A percentile compares a stretch with the other conserved stretches of the same genome.
These are phyloP conservation scores for Chimonanthus salicifolius DNA, from an alignment of 164 flowering plant genomes.

Conservation along the genomic window DNA sequence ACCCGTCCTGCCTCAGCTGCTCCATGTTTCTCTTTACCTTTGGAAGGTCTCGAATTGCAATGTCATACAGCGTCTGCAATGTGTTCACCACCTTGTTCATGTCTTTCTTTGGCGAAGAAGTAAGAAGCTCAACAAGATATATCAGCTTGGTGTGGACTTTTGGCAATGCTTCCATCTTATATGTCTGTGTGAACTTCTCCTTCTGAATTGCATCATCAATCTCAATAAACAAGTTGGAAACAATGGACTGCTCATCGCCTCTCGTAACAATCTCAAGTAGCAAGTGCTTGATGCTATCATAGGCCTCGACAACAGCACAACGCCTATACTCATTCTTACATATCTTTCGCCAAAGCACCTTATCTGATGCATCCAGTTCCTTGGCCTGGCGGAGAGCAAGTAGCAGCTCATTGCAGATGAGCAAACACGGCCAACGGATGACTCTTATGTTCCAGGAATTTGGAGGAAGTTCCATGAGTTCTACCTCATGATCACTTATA, in stretches of 20 bases:
- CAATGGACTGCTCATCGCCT: slow-evolving; percentile 57
- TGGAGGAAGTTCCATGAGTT: slow-evolving; percentile 72
- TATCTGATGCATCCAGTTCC: slow-evolving; percentile 53
- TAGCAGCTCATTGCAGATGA: slow-evolving; percentile 82
- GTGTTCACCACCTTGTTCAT: slow-evolving; percentile 40
- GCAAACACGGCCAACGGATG: slow-evolving; percentile 92
- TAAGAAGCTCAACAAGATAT: slow-evolving; percentile 50
- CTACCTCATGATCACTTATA: slow-evolving; percentile 68
- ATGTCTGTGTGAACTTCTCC: slow-evolving; percentile 47
- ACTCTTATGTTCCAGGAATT: slow-evolving; percentile 83
- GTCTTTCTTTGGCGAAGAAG: slow-evolving; percentile 37
- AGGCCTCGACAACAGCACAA: slow-evolving; percentile 86
- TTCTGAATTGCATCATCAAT: slow-evolving; percentile 42
- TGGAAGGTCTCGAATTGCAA: slow-evolving; percentile 56
- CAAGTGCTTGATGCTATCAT: slow-evolving; percentile 66
- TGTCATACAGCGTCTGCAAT: slow-evolving; percentile 79
- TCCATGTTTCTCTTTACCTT: slow-evolving; percentile 38
- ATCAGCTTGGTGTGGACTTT: slow-evolving; percentile 56
- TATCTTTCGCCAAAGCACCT: slow-evolving; percentile 60
- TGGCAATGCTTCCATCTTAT: slow-evolving; percentile 36
- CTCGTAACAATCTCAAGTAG: slow-evolving; percentile 44
- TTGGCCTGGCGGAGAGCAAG: slow-evolving; percentile 79
- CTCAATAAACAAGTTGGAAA: slow-evolving; percentile 44
- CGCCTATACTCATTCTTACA: slow-evolving; percentile 78
- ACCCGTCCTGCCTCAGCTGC: slow-evolving; percentile 49